Base-by-base conservation (phyloP, 2,329 filamentous ascomycete genomes). In the Colletotrichum shisoi region DNA sequence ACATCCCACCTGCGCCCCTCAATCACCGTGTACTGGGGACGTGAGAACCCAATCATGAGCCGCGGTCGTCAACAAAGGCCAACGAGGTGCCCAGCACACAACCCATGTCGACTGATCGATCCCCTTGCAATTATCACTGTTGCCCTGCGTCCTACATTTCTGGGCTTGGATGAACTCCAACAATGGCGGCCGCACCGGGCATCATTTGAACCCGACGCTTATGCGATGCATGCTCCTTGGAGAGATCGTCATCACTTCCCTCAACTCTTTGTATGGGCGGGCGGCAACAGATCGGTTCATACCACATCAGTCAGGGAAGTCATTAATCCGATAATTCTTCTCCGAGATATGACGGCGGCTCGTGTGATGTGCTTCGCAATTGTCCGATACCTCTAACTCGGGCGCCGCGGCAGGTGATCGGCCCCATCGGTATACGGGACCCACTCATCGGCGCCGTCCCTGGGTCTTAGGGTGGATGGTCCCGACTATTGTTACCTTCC, bases 1-100 rank as follows among this genome's bases (percentile, higher is more conserved):
- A 56, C 34, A 67, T 67, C 53, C 60, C 63, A 67, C 60, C 24
- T 24, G 46, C 8, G 53, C 60, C 63, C 63, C 63, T 63, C 46
- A 58, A 58, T 53, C 40, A n/a, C 40, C 27, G 17, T 67, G 54
- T 58, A 42, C 54, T 59, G 61, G 53, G 54, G 46, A 49, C 54
- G 2, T 24, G 5, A 3, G 42, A n/a, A 21, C 24, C 60, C 54
- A 67, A 49, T 53, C 53, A 64, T 24, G 34, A 34, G 40, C 42
- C 17, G 34, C 34, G 6, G 31, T 3, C 31, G 9, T 49, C 12
- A 45, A 63, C 21, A 57, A 40, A 31, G 27, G 31, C 15, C 24
- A 17, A 37, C 24, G 15, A n/a, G 27, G 57, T 42, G 39, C 37
- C 39, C 17, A 46, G 39, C n/a, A 57, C 27, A 39, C 51, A 17